Evolutionary conservation across 345 rosid species (phyloP), one percentile per base, ranked within the genome.

Genomic region (Brassica napus): DNA sequence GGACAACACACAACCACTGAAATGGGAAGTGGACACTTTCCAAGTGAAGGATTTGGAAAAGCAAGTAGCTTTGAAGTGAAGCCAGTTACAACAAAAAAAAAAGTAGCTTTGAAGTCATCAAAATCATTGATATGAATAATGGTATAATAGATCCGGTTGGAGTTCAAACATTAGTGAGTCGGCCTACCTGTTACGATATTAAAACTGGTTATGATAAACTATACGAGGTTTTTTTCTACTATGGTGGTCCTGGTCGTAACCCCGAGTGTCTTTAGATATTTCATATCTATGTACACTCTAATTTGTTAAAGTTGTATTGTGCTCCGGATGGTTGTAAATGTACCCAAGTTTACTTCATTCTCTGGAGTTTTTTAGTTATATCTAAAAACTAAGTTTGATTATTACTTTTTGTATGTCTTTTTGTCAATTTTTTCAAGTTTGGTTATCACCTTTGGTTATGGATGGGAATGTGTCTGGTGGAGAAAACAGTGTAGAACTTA

Each of bases 11-110:
- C 68, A 35, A 31, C 68, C 24, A 64, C 68, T 9, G 44, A 64
- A 32, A 64, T 64, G 68, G 68, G 68, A 64, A 64, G 44, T 64
- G 68, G 68, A 5, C 47, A 64, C 5, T 64, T 64, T 32, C 44
- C 68, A 64, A 64, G 47, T 31, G 68, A 64, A 64, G 47, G 44
- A 3, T 64, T 31, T 64, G 37, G 37, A 8, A 64, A 64, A 35
- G 68, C 68, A 32, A 64, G 68, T 64, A 18, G 37, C 44, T 64
- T 64, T 64, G 21, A 4, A n/a, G 24, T 7, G n/a, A n/a, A n/a
- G n/a, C n/a, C n/a, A n/a, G n/a, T n/a, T n/a, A n/a, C n/a, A n/a
- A n/a, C n/a, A n/a, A n/a, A n/a, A n/a, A n/a, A n/a, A n/a, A n/a
- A 32, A 64, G 68, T 64, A 18, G 37, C 44, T 64, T 64, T 64